A percentile compares a stretch with the other conserved stretches of the same genome.
phyloP scores from a whole-genome alignment of 306 rosid species.

The Cucurbita pepo region DNA sequence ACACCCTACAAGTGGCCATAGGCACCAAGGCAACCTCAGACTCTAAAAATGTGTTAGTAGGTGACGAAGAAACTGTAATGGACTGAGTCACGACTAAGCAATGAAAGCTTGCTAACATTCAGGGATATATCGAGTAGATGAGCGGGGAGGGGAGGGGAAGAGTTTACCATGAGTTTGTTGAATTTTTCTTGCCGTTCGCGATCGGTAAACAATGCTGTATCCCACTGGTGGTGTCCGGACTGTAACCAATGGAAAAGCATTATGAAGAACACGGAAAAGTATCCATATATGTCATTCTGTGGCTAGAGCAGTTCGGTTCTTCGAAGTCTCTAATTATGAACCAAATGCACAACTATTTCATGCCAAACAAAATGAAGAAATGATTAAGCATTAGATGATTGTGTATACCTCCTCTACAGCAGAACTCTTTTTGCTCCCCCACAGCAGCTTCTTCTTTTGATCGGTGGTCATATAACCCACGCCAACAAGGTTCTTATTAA shows the following conservation, averaged over 20 bases:
- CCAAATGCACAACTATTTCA: background rate
- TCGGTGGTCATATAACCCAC: conserved; percentile 69
- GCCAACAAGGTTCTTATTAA: conserved; percentile 68
- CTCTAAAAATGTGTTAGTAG: conserved; percentile 95
- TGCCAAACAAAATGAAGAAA: background rate
- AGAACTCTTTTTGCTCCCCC: conserved; percentile 77
- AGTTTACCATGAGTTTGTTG: conserved; percentile 93
- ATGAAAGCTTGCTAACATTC: conserved; percentile 21
- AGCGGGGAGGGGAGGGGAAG: background rate
- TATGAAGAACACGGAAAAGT: background rate
- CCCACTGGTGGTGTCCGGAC: conserved; percentile 84
- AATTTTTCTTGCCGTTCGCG: conserved; percentile 91
- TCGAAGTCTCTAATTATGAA: background rate
- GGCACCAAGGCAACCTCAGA: conserved; percentile 98
- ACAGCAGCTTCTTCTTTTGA: conserved; percentile 93
- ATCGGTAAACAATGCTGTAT: conserved; percentile 48
- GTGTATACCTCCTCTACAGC: conserved; percentile 54
- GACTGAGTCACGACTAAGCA: conserved; percentile 9
- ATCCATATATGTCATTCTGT: background rate
- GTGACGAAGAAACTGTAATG: conserved; percentile 35
- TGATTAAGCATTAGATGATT: background rate
- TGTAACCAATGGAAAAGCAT: conserved; percentile 21
- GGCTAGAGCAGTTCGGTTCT: background rate
- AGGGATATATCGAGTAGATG: conserved; percentile 11
- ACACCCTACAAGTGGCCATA: conserved; percentile 99